Conservation (phyloP, 352 stramenopile species). For the Pythium brachiatum region DNA sequence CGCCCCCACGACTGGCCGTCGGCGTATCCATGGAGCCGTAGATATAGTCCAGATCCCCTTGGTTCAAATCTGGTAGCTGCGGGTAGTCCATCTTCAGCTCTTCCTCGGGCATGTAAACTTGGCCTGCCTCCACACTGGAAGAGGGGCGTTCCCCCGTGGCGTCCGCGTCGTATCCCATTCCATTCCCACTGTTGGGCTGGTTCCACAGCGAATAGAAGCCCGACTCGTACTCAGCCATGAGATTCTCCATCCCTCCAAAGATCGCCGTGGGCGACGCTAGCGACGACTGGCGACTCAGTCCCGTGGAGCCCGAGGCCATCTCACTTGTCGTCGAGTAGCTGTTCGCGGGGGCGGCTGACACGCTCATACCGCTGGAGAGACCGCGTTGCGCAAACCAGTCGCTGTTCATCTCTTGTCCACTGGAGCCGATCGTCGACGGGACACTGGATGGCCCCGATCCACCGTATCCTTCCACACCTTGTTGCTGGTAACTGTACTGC, state of each 20-base stretch:
- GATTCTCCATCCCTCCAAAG: conserved; percentile 53
- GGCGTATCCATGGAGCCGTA: conserved; percentile 54
- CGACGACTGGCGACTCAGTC: conserved; percentile 19
- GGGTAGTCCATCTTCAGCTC: conserved; percentile 77
- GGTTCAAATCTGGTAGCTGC: conserved; percentile 63
- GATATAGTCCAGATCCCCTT: conserved; percentile 72
- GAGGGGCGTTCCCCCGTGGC: not conserved
- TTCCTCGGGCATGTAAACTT: conserved; percentile 47
- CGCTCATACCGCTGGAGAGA: not conserved
- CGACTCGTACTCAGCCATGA: conserved; percentile 70
- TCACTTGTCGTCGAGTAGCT: conserved; percentile 9
- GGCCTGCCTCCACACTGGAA: conserved; percentile 17
- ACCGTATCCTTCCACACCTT: conserved; percentile 3
- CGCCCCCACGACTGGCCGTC: conserved; percentile 16
- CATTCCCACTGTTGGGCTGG: conserved; percentile 31
- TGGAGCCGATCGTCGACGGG: not conserved
- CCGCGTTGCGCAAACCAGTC: conserved; percentile 21
- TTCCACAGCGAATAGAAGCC: conserved; percentile 74
- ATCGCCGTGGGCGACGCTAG: conserved; percentile 47
- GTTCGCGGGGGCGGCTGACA: conserved; percentile 4
- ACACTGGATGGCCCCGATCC: not conserved
- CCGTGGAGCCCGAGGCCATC: not conserved
- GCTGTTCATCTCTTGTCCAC: conserved; percentile 7
- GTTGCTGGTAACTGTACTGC: conserved; percentile 9
- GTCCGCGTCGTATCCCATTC: conserved; percentile 56